Conservation (phyloP, 1,139 yeast species). For the Lodderomyces margitis region DNA sequence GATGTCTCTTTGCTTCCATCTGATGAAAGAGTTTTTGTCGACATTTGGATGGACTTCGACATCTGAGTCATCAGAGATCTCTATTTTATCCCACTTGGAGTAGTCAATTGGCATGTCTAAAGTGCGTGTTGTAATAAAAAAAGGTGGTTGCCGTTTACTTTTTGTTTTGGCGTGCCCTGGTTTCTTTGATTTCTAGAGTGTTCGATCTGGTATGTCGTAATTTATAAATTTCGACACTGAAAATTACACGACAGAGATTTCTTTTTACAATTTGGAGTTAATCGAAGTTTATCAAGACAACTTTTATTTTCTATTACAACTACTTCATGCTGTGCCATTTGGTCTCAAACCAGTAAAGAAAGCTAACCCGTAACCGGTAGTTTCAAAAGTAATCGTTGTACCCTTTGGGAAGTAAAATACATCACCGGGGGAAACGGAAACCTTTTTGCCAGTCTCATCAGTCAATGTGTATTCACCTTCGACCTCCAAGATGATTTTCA, state of each 20-base stretch:
- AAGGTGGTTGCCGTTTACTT: neutral
- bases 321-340: slow-evolving; percentile 24
- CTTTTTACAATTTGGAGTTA: neutral
- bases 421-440: slow-evolving; percentile 60
- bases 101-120: slow-evolving; percentile 77
- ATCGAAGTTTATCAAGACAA: too few relatives aligned
- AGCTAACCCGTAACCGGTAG: slow-evolving; percentile 64
- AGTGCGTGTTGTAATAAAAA: neutral
- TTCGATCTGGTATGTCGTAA: slow-evolving; percentile 2
- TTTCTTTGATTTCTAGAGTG: slow-evolving; percentile 2
- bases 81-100: slow-evolving; percentile 97
- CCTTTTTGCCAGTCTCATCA: slow-evolving; percentile 62
- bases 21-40: slow-evolving; percentile 86
- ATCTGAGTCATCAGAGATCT: slow-evolving; percentile 93
- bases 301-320: neutral
- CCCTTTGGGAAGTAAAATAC: slow-evolving; percentile 69
- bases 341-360: slow-evolving; percentile 68
- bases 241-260: neutral
- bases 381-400: slow-evolving; percentile 62
- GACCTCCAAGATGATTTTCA: slow-evolving; percentile 65
- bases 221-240: neutral
- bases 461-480: slow-evolving; percentile 60
- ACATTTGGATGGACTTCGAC: slow-evolving; percentile 98
- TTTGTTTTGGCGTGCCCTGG: too few relatives aligned
- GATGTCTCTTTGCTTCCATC: slow-evolving; percentile 96